Base-by-base conservation (phyloP, 208 protist species). In the Kentomonas sorsogonicus region DNA sequence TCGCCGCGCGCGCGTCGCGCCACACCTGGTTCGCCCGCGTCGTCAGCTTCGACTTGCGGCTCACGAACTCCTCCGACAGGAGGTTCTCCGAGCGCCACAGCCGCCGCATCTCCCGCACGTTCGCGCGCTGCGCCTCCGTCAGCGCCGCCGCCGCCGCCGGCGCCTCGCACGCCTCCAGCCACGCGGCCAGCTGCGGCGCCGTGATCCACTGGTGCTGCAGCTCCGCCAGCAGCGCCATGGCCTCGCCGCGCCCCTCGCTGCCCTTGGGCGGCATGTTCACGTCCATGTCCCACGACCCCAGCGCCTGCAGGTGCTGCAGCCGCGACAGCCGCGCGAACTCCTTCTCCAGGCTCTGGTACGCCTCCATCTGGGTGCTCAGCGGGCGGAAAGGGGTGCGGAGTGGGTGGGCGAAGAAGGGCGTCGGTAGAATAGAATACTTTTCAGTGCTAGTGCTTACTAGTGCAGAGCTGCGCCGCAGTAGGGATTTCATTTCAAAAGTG, bases 181-280 rank as follows among this genome's bases (percentile, higher is more conserved):
- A 57, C 15, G 41, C 25, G 50, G 63, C 67, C 31, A 78, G 57
- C n/a, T 77, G 59, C 1, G 66, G 57, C 11, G 69, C 60, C 16
- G 80, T 93, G 29, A 91, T 63, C 10, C 77, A 60, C 15, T 72
- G 50, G 36, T 89, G 73, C 30, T 72, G 26, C 39, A 77, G 51
- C 36, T 73, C 54, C 27, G 63, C 40, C 2, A 93, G 53, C 43
- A 70, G 67, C 1, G 76, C 76, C 34, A 86, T 71, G 9, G 87
- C 83, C 34, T 82, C 73, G 15, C 78, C 76, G 29, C 90, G 74
- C 0, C 77, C 63, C 3, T 76, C 74, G 16, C 68, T 60, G 9
- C 74, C 82, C 39, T 90, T 85, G 11, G 66, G 62, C 0, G 89
- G 86, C 90, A 96, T 94, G 53, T 86, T 71, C 6, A 77, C 72